These are phyloP conservation scores for Trifolium dubium DNA, from an alignment of 306 rosid genomes.

Conservation along the genomic window DNA sequence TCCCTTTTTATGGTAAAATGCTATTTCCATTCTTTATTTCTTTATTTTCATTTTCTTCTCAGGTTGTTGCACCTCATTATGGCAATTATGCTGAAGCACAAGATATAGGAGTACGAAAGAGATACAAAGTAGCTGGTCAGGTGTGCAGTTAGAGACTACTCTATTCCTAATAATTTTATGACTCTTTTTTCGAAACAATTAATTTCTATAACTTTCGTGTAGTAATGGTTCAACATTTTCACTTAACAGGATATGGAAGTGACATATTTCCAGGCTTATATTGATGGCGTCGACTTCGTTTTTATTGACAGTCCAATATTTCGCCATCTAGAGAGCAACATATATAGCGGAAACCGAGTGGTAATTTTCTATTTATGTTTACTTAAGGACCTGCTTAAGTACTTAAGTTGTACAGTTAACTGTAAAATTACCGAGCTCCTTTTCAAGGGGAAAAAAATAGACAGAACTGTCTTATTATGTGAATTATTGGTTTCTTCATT, in stretches of 20 bases:
- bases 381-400: slow-evolving; percentile 16
- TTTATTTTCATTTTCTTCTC: slow-evolving; percentile 38
- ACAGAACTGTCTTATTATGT: slow-evolving; percentile 13
- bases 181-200: slow-evolving; percentile 1
- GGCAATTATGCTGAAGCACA: slow-evolving; percentile 67
- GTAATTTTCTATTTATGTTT: slow-evolving; percentile 52
- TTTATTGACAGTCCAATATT: slow-evolving; percentile 68
- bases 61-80: slow-evolving; percentile 86
- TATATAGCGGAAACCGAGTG: slow-evolving; percentile 82
- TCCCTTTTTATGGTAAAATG: neutral
- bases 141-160: slow-evolving; percentile 54
- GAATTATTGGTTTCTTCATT: slow-evolving; percentile 27
- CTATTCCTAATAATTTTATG: slow-evolving; percentile 30
- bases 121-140: slow-evolving; percentile 79
- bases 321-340: slow-evolving; percentile 58
- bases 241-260: slow-evolving; percentile 84
- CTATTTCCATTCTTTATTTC: slow-evolving; percentile 9
- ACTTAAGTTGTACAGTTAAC: slow-evolving; percentile 10
- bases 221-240: slow-evolving; percentile 33
- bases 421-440: neutral
- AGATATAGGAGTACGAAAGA: slow-evolving; percentile 66
- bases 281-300: slow-evolving; percentile 92
- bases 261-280: slow-evolving; percentile 66
- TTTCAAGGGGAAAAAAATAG: neutral
- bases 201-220: slow-evolving; percentile 14